Evolutionary conservation across 1,284 basidiomycete species (phyloP), one percentile per base, ranked within the genome.

Genomic region (Uromyces viciae-fabae): DNA sequence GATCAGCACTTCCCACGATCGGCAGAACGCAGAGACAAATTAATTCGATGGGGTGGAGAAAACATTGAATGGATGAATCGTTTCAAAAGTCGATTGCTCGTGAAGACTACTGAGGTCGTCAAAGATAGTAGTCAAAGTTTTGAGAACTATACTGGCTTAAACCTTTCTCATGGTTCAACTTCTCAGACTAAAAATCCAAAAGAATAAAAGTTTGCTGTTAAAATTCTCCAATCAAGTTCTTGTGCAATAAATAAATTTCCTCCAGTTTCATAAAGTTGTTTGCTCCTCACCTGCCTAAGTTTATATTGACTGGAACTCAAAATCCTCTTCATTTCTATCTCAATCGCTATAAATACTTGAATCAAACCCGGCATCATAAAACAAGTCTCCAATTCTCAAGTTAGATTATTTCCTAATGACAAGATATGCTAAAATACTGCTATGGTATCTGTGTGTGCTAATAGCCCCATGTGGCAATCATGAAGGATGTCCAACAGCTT

Each of bases 1-100:
- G 78, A 80, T 71, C 68, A 73, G 15, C 78, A 80, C 54, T 80
- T 80, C 54, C 78, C 78, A 2, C 25, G 52, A 62, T 80, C 78
- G 42, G 78, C 78, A 43, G 64, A 38, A 58, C 19, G 28, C 28
- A 46, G 76, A 43, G 76, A 78, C 43, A 36, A 78, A 9, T 3
- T 78, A 19, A 66, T 78, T 54, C 56, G 58, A 36, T 58, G 42
- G n/a, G 60, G 74, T 1, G 43, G 11, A 0, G 74, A 75, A 9
- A n/a, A 42, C 46, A 28, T 75, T 31, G 33, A 64, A 49, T 75
- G 58, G 56, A 40, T 75, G 2, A 43, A 46, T 46, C 56, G 38
- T 14, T 28, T 64, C 22, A 75, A 64, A 75, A 14, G 36, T 14
- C 74, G 40, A 22, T 19, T 75, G 58, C 36, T 75, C 33, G 5